A percentile compares a stretch with the other conserved stretches of the same genome.
Conservation (phyloP, 2,329 filamentous ascomycete genomes). For the Trichoderma gracile region DNA sequence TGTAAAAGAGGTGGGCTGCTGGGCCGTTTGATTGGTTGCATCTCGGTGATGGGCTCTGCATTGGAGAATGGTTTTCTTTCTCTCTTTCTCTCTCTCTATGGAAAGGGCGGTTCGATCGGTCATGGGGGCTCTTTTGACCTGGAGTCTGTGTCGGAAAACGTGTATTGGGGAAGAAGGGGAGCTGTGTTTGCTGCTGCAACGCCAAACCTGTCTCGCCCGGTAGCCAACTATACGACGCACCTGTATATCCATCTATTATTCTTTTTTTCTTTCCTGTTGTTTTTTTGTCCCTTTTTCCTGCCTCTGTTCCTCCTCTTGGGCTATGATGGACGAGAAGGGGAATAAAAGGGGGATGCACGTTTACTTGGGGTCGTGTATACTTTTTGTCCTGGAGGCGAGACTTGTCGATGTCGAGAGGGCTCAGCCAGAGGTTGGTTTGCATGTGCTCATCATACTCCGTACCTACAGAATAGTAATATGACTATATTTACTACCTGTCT, state of each 20-base stretch:
- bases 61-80: conserved; percentile 7
- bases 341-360: background rate
- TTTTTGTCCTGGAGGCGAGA: conserved; percentile 1
- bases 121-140: conserved; percentile 18
- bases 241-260: conserved; percentile 23
- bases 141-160: conserved; percentile 23
- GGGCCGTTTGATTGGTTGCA: conserved; percentile 4
- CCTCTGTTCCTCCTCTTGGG: background rate
- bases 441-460: conserved; percentile 2
- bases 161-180: conserved; percentile 9
- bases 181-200: conserved; percentile 21
- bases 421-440: background rate
- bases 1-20: conserved; percentile 14
- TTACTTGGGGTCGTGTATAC: background rate
- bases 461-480: background rate
- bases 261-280: background rate
- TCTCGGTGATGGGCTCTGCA: conserved; percentile 8
- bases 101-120: conserved; percentile 12
- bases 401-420: background rate
- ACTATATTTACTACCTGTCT: background rate
- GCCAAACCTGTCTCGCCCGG: conserved; percentile 19
- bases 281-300: background rate
- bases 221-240: conserved; percentile 26
- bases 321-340: conserved; percentile 7
- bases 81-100: conserved; percentile 1